Conservation (phyloP, 2,329 filamentous ascomycete species). For the Microcyclospora tardicrescens region DNA sequence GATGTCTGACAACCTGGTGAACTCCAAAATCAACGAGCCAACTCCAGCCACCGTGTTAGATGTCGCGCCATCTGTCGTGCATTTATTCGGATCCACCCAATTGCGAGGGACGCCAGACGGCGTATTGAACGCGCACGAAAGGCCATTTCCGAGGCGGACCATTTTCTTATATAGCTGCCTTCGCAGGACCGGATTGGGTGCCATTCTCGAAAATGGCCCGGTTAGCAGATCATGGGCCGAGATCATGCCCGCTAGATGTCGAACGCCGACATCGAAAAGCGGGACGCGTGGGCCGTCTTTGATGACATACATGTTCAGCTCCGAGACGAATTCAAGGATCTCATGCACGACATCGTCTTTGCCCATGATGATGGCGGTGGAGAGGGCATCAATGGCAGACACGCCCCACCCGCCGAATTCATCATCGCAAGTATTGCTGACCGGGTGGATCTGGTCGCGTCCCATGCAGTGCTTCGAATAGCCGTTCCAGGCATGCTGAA, state of each 20-base stretch:
- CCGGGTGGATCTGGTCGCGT: slow-evolving; percentile 19
- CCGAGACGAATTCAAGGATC: slow-evolving; percentile 11
- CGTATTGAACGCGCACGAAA: slow-evolving; percentile 13
- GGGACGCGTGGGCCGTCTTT: slow-evolving; percentile 8
- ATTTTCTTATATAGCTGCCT: slow-evolving; percentile 11
- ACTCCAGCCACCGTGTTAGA: slow-evolving; percentile 11
- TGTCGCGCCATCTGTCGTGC: slow-evolving; percentile 13
- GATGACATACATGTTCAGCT: slow-evolving; percentile 10
- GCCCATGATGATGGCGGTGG: slow-evolving; percentile 14
- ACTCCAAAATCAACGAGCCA: slow-evolving; percentile 15
- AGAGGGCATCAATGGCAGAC: slow-evolving; percentile 13
- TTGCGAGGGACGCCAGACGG: slow-evolving; percentile 12
- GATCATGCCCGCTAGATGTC: slow-evolving; percentile 15
- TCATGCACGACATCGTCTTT: slow-evolving; percentile 9
- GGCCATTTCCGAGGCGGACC: slow-evolving; percentile 10
- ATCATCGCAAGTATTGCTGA: slow-evolving; percentile 15
- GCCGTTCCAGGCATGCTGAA: slow-evolving; percentile 23
- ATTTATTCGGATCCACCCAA: slow-evolving; percentile 13
- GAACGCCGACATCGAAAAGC: slow-evolving; percentile 14
- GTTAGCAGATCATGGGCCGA: slow-evolving; percentile 15
- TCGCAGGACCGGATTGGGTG: slow-evolving; percentile 4
- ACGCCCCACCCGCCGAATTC: slow-evolving; percentile 17
- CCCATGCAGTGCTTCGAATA: slow-evolving; percentile 23
- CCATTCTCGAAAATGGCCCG: slow-evolving; percentile 11
- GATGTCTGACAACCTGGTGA: slow-evolving; percentile 14